A percentile compares a stretch with the other conserved stretches of the same genome.
Evolutionary conservation across 2,329 filamentous ascomycete species (phyloP).

Genomic region (Fusarium mundagurra): DNA sequence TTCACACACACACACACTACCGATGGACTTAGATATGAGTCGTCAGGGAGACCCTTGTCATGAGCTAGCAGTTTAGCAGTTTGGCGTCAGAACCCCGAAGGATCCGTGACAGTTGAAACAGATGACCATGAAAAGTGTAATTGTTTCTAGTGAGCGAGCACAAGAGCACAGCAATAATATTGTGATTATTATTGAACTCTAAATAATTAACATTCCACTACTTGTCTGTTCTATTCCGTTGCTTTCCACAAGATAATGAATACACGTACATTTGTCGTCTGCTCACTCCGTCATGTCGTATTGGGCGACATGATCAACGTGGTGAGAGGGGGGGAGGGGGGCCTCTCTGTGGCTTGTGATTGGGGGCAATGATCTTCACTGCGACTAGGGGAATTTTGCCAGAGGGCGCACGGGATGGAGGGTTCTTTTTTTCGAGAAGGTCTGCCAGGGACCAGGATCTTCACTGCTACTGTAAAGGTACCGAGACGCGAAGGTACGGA

Average conservation of each 20-base stretch:
- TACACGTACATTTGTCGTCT: neutral
- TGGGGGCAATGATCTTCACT: conserved; percentile 27
- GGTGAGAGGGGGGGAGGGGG: conserved; percentile 12
- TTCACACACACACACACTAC: neutral
- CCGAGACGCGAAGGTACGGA: neutral
- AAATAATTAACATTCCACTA: neutral
- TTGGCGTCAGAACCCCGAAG: conserved; percentile 32
- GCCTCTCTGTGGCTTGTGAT: neutral
- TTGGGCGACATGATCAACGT: conserved; percentile 30
- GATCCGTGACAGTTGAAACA: conserved; percentile 37
- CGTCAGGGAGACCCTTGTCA: conserved; percentile 17
- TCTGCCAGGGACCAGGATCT: conserved; percentile 24
- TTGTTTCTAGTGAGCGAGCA: neutral
- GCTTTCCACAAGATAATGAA: too few relatives aligned
- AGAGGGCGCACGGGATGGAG: conserved; percentile 15
- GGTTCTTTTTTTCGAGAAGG: conserved; percentile 39
- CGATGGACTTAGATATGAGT: conserved; percentile 19
- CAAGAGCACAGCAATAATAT: neutral
- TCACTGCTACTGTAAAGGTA: neutral
- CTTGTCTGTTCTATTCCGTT: neutral
- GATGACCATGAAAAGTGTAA: conserved; percentile 20
- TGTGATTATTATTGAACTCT: neutral
- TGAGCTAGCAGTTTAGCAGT: conserved; percentile 10
- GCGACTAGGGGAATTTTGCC: conserved; percentile 29
- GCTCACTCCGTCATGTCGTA: conserved; percentile 8